Evolutionary conservation across 2,329 filamentous ascomycete genomes (phyloP).

Genomic region (Botrytis fabae): DNA sequence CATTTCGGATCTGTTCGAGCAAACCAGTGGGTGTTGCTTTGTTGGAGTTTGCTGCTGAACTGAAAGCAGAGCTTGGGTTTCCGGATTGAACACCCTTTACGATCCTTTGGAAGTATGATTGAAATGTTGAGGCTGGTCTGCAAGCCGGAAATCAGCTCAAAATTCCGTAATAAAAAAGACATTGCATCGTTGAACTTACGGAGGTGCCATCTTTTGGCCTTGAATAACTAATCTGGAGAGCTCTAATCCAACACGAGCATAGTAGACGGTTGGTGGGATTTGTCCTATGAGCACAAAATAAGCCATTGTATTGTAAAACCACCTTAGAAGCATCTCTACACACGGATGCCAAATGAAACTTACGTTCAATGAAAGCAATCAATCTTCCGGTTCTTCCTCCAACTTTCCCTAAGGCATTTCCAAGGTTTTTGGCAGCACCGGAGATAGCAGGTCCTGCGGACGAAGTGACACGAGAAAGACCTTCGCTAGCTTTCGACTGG

Average conservation of each 20-base stretch:
- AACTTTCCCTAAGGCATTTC: slow-evolving; percentile 68
- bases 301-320: slow-evolving; percentile 31
- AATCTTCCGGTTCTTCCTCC: slow-evolving; percentile 81
- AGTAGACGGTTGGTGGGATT: slow-evolving; percentile 86
- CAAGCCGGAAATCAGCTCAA: slow-evolving; percentile 21
- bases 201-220: slow-evolving; percentile 88
- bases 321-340: slow-evolving; percentile 15
- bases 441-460: slow-evolving; percentile 76
- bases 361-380: slow-evolving; percentile 83
- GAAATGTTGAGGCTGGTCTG: slow-evolving; percentile 78
- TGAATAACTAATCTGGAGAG: slow-evolving; percentile 83
- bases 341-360: slow-evolving; percentile 44
- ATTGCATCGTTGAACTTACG: slow-evolving; percentile 63
- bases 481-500: slow-evolving; percentile 71
- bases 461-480: slow-evolving; percentile 77
- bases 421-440: slow-evolving; percentile 67
- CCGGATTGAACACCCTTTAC: slow-evolving; percentile 61
- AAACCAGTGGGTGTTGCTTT: slow-evolving; percentile 55
- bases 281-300: slow-evolving; percentile 57
- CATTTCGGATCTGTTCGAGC: slow-evolving; percentile 62
- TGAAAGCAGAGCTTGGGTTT: slow-evolving; percentile 63
- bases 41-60: slow-evolving; percentile 46
- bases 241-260: slow-evolving; percentile 85
- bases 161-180: neutral
- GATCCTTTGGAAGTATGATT: slow-evolving; percentile 78